Evolutionary conservation across 805 yeast genomes (phyloP).

Genomic region (Candida peoriensis): DNA sequence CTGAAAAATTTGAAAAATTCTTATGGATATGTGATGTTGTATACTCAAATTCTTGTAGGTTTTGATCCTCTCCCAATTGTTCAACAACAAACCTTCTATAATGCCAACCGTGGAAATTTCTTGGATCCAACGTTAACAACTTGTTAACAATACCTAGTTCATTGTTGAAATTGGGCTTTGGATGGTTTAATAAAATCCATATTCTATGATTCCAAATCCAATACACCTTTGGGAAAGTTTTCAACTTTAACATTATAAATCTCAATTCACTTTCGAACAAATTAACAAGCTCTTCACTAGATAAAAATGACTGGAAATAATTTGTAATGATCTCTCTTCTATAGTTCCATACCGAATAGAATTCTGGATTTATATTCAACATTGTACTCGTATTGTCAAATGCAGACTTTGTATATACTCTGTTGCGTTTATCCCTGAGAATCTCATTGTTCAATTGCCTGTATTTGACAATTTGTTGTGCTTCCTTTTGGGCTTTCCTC

Average conservation of each 20-base stretch:
- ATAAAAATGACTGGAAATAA: slow-evolving; percentile 12
- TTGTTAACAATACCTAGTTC: slow-evolving; percentile 70
- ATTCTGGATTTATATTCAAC: slow-evolving; percentile 72
- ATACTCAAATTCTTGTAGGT: slow-evolving; percentile 60
- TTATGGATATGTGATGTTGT: slow-evolving; percentile 74
- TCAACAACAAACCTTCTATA: slow-evolving; percentile 72
- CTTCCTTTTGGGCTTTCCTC: slow-evolving; percentile 53
- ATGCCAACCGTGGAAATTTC: slow-evolving; percentile 96
- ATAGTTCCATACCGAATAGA: slow-evolving; percentile 86
- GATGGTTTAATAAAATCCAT: slow-evolving; percentile 65
- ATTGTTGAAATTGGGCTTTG: slow-evolving; percentile 54
- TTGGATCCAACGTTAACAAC: slow-evolving; percentile 63
- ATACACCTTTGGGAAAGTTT: slow-evolving; percentile 78
- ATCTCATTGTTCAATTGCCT: slow-evolving; percentile 38
- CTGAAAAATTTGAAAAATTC: slow-evolving; percentile 89
- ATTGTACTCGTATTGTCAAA: slow-evolving; percentile 53
- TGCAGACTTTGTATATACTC: slow-evolving; percentile 30
- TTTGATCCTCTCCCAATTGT: slow-evolving; percentile 27
- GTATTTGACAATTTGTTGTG: slow-evolving; percentile 53
- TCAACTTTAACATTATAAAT: slow-evolving; percentile 54
- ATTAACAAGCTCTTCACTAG: slow-evolving; percentile 20
- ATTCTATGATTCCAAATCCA: slow-evolving; percentile 95
- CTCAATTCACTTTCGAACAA: slow-evolving; percentile 52
- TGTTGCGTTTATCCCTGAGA: slow-evolving; percentile 29
- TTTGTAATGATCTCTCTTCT: slow-evolving; percentile 62